phyloP scores from a whole-genome alignment of 179 eudicot species.

The Drosera spatulata region DNA sequence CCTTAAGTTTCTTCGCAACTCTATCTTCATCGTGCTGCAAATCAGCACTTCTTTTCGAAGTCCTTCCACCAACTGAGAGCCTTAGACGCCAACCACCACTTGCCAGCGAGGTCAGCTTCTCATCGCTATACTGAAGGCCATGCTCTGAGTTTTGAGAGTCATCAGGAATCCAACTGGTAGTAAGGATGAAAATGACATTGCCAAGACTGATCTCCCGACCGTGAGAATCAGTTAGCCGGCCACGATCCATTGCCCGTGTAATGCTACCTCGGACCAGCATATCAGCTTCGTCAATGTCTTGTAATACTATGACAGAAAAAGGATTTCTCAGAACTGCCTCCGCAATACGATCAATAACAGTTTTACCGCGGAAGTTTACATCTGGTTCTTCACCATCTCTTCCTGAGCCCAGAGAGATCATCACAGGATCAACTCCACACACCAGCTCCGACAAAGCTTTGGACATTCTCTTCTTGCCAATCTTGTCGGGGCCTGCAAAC shows the following conservation, averaged over 20 bases:
- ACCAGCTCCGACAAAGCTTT: conserved; percentile 59
- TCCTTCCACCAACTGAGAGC: conserved; percentile 38
- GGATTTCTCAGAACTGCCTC: conserved; percentile 82
- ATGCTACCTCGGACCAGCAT: conserved; percentile 54
- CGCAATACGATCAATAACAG: conserved; percentile 62
- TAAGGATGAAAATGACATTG: conserved; percentile 61
- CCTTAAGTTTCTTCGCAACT: conserved; percentile 43
- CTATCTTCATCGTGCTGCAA: conserved; percentile 48
- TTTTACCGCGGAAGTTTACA: conserved; percentile 61
- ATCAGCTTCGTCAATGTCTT: conserved; percentile 79
- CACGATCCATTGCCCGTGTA: conserved; percentile 82
- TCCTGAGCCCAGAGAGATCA: conserved; percentile 54
- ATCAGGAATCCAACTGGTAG: conserved; percentile 43
- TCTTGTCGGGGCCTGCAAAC: conserved; percentile 68
- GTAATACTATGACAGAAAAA: conserved; percentile 65
- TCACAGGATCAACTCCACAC: conserved; percentile 36
- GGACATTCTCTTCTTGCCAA: conserved; percentile 85
- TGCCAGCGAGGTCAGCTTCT: conserved; percentile 37
- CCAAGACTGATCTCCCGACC: conserved; percentile 93
- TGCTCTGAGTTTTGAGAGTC: conserved; percentile 13
- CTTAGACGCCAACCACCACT: conserved; percentile 65
- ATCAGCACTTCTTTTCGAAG: conserved; percentile 39
- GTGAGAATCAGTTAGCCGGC: conserved; percentile 69
- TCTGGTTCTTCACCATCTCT: conserved; percentile 52
- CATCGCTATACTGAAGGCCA: conserved; percentile 28